A percentile compares a stretch with the other conserved stretches of the same genome.
These are phyloP conservation scores for Rhypophila decipiens DNA, from an alignment of 495 filamentous ascomycete species.

Conservation along the genomic window DNA sequence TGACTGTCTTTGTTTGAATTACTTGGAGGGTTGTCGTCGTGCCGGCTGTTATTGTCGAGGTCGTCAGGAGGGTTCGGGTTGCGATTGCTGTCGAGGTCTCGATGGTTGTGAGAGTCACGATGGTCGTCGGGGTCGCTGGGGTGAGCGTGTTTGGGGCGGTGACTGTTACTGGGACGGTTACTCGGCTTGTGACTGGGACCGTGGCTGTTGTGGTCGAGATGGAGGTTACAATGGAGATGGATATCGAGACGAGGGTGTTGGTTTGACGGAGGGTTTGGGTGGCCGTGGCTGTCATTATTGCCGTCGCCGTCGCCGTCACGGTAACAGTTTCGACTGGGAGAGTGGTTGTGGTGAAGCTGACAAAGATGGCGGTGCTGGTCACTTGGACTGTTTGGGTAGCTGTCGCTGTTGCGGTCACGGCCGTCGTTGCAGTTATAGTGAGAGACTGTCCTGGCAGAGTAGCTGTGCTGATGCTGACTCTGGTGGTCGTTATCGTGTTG, in stretches of 20 bases:
- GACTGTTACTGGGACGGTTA: not conserved
- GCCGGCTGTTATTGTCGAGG: not conserved
- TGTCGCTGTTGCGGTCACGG: not conserved
- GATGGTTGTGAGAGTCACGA: not conserved
- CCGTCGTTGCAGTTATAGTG: not conserved
- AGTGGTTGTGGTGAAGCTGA: too few species aligned
- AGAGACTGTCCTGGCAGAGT: not conserved
- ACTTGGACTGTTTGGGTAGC: constrained; percentile 1
- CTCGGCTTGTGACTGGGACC: not conserved
- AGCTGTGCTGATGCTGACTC: too few species aligned
- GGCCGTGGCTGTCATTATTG: not conserved
- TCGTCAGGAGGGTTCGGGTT: not conserved
- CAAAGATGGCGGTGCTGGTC: not conserved
- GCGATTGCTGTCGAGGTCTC: not conserved
- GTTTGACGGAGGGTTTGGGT: not conserved
- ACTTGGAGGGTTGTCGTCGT: too few species aligned
- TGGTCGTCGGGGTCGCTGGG: not conserved
- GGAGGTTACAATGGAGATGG: too few species aligned
- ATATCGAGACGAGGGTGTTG: not conserved
- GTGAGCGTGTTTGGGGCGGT: not conserved
- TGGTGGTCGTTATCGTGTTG: not conserved
- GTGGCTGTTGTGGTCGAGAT: constrained; percentile 6
- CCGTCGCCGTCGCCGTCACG: not conserved
- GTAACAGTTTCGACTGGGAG: not conserved
- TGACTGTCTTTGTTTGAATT: not conserved